Base-by-base conservation (phyloP, 1,139 yeast species). In the Barnettozyma hawaiiensis region DNA sequence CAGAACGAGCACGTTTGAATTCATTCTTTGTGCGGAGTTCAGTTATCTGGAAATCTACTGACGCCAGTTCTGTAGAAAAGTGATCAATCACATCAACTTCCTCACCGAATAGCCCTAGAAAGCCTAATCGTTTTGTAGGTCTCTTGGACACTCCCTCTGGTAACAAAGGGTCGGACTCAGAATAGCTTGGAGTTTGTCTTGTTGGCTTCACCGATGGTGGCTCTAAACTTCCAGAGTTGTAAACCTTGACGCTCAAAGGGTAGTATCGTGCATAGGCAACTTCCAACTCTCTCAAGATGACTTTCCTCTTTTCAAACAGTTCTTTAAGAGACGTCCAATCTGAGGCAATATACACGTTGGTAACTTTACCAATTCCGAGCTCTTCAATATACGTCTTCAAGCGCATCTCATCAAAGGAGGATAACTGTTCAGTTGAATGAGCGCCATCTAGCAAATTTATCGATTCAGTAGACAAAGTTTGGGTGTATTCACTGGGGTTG, bases 21-120 rank as follows among this genome's bases (percentile, higher is more conserved):
- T 64, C 72, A 34, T 69, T 67, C 29, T 67, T 70, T 9, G 61
- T 61, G 38, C 86, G 68, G 4, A 76, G 70, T 18, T 65, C 58
- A 10, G 53, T 52, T 37, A 86, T 85, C 47, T 75, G 70, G 36
- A 67, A 67, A 56, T 86, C 94, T 7, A 85, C 57, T 7, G 66
- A 62, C 14, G 75, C 75, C 21, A 86, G 67, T 54, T 73, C 64
- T 26, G 72, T 71, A 3, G 84, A 71, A 58, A 75, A 81, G 54
- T 76, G 66, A 47, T 75, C 76, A 35, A 86, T 80, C 9, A 84
- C 75, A 59, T 85, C 95, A 23, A 81, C 76, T 48, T 70, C 65
- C 1, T 72, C 69, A 3, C 89, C 87, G 51, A 71, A 71, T 6
- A 69, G 45, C 0, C 85, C 82, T 35, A 68, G 60, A 41, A 68